phyloP scores from a whole-genome alignment of 2,329 filamentous ascomycete genomes.

The Exophiala xenobiotica region DNA sequence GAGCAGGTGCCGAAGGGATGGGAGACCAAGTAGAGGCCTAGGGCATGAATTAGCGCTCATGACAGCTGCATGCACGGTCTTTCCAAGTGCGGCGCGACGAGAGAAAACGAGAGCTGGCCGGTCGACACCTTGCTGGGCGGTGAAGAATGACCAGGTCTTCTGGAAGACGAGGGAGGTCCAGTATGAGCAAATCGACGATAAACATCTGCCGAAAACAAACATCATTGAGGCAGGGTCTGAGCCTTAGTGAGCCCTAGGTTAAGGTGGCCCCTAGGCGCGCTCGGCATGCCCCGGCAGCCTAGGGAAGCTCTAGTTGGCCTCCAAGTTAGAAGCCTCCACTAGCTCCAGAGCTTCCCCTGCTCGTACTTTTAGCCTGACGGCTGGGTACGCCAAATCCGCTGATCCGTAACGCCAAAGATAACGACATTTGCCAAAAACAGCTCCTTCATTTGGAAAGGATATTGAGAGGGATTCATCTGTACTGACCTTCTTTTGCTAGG shows the following conservation, averaged over 20 bases:
- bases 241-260: no score
- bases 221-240: no score
- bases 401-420: background rate
- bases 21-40: background rate
- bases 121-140: no score
- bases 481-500: background rate
- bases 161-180: no score
- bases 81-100: background rate
- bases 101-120: background rate
- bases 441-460: background rate
- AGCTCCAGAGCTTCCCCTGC: background rate
- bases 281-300: no score
- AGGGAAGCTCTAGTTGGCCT: no score
- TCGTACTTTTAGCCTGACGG: background rate
- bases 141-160: no score
- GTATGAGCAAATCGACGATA: no score
- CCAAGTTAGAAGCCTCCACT: background rate
- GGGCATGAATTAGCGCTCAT: background rate
- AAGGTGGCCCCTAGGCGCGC: no score
- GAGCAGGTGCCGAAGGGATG: background rate
- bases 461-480: background rate
- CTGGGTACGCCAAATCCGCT: background rate
- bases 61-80: background rate
- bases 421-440: background rate
- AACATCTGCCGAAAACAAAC: no score